A percentile compares a stretch with the other conserved stretches of the same genome.
Evolutionary conservation across 805 yeast genomes (phyloP).

Genomic region (Sugiyamaella floridensis): DNA sequence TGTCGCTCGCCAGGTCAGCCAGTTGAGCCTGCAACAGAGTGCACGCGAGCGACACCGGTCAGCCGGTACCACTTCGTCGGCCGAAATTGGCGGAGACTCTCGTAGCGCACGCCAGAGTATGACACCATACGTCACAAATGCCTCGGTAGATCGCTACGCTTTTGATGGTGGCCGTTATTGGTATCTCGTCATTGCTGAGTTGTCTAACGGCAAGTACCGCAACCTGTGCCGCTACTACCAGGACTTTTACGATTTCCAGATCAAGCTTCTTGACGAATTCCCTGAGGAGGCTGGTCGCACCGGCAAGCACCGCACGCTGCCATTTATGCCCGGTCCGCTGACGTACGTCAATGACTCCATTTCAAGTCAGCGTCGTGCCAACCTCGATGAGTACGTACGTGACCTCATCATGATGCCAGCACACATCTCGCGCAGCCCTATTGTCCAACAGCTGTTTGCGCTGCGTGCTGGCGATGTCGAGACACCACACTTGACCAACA

Average conservation of each 20-base stretch:
- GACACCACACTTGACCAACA: conserved; percentile 25
- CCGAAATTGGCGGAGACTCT: neutral
- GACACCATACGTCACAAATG: conserved; percentile 42
- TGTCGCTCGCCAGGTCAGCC: neutral
- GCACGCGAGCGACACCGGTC: neutral
- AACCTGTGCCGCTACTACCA: conserved; percentile 84
- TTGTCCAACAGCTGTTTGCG: conserved; percentile 66
- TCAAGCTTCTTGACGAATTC: conserved; percentile 68
- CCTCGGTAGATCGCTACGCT: conserved; percentile 71
- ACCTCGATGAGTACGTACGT: conserved; percentile 49
- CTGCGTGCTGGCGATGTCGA: conserved; percentile 60
- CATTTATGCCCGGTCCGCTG: conserved; percentile 94
- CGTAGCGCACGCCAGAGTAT: conserved; percentile 1
- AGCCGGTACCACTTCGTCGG: neutral
- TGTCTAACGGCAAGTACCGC: conserved; percentile 62
- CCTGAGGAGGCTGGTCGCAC: conserved; percentile 91
- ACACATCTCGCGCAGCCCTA: conserved; percentile 62
- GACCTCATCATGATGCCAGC: conserved; percentile 64
- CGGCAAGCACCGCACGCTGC: conserved; percentile 71
- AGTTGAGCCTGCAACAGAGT: neutral
- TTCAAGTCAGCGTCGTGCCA: conserved; percentile 47
- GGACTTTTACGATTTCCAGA: conserved; percentile 93
- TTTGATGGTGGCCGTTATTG: conserved; percentile 83
- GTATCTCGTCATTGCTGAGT: conserved; percentile 64
- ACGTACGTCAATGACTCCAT: conserved; percentile 80